These are phyloP conservation scores for Xanthoconium purpureum DNA, from an alignment of 768 basidiomycete species.

Conservation along the genomic window DNA sequence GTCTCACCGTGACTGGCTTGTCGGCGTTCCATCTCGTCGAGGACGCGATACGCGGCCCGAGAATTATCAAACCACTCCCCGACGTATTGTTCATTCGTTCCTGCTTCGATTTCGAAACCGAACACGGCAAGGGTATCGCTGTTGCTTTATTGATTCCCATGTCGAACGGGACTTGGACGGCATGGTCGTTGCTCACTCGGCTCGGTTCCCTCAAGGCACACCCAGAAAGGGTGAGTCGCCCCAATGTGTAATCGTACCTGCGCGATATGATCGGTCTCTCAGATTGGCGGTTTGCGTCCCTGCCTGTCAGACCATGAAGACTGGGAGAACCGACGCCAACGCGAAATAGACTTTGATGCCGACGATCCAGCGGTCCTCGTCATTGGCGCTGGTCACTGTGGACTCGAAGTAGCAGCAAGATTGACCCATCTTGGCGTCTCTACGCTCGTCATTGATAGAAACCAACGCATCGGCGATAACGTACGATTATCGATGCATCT, in stretches of 20 bases:
- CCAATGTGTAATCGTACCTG: too few relatives aligned
- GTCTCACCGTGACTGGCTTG: conserved; percentile 27
- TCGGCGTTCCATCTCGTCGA: conserved; percentile 18
- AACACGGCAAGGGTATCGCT: conserved; percentile 48
- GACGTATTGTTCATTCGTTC: conserved; percentile 58
- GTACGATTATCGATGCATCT: conserved; percentile 8
- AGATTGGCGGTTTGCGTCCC: conserved; percentile 41
- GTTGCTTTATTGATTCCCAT: conserved; percentile 49
- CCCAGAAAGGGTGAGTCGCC: conserved; percentile 40
- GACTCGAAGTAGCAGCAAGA: conserved; percentile 59
- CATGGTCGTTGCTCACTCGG: conserved; percentile 56
- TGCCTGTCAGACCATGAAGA: conserved; percentile 41
- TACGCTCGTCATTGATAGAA: conserved; percentile 53
- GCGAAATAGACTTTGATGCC: conserved; percentile 43
- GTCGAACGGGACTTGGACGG: conserved; percentile 48
- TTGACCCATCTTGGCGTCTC: conserved; percentile 54
- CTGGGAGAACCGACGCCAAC: conserved; percentile 47
- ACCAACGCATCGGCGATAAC: conserved; percentile 48
- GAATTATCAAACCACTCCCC: conserved; percentile 41
- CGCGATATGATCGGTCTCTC: too few relatives aligned
- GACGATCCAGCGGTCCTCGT: conserved; percentile 55
- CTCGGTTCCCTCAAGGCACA: conserved; percentile 53
- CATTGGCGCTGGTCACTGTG: conserved; percentile 64
- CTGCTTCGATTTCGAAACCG: conserved; percentile 53
- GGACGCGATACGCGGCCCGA: conserved; percentile 27